These are phyloP conservation scores for Phytophthora niederhauseri DNA, from an alignment of 352 stramenopile genomes.

Conservation along the genomic window DNA sequence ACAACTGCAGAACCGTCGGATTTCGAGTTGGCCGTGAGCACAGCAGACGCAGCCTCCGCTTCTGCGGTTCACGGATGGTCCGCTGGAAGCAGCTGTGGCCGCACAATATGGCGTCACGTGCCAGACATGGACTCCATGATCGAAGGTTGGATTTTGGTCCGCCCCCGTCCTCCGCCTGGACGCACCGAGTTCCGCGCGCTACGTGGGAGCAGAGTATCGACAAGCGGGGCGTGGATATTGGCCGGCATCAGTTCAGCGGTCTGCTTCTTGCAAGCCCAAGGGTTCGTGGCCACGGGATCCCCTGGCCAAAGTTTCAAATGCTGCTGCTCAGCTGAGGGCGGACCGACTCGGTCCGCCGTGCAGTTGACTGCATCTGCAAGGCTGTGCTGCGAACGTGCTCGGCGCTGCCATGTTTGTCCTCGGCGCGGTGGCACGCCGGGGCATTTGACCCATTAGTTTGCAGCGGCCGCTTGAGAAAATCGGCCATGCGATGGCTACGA, in stretches of 20 bases:
- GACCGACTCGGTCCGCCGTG: constrained; percentile 10
- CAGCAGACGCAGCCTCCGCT: neutral
- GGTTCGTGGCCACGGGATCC: constrained; percentile 15
- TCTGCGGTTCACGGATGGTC: constrained; percentile 1
- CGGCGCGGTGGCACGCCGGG: neutral
- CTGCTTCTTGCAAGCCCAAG: neutral
- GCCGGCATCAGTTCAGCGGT: neutral
- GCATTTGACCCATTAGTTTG: neutral
- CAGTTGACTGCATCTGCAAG: constrained; percentile 14
- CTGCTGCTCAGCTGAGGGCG: constrained; percentile 13
- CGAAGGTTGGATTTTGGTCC: neutral
- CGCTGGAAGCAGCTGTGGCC: constrained; percentile 9
- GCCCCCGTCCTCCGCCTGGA: neutral
- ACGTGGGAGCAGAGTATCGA: neutral
- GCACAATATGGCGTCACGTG: constrained; percentile 2
- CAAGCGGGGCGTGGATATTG: neutral
- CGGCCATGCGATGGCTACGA: constrained; percentile 19
- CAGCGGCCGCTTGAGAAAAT: constrained; percentile 15
- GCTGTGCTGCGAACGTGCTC: neutral
- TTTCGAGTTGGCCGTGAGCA: neutral
- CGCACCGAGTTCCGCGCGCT: neutral
- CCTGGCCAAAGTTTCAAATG: constrained; percentile 12
- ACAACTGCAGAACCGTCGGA: neutral
- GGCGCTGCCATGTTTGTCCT: neutral
- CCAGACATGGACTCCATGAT: neutral